Evolutionary conservation across 1,284 basidiomycete genomes (phyloP).

Genomic region (Wallemia hederae): DNA sequence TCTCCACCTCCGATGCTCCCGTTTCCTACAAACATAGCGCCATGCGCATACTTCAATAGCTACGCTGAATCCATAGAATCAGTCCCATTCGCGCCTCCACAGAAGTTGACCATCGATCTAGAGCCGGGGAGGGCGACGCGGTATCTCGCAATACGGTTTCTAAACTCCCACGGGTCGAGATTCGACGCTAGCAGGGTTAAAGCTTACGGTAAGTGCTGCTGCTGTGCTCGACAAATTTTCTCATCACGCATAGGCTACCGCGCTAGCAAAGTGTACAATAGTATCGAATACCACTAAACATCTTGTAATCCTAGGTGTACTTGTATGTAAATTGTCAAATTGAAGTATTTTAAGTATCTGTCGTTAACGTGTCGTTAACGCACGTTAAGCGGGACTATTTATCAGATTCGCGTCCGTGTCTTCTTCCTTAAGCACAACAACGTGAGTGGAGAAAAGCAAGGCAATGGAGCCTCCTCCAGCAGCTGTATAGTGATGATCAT

Average conservation of each 20-base stretch:
- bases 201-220: background rate
- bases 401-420: background rate
- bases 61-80: background rate
- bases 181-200: background rate
- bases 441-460: background rate
- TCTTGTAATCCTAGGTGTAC: background rate
- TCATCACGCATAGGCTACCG: background rate
- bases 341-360: no score
- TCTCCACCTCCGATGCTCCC: background rate
- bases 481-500: background rate
- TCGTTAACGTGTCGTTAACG: no score
- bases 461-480: background rate
- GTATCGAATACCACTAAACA: background rate
- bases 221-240: no score
- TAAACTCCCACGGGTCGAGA: background rate
- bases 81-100: background rate
- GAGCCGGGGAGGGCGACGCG: background rate
- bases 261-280: background rate
- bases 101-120: background rate
- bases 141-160: background rate
- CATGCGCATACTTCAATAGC: background rate
- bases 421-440: background rate
- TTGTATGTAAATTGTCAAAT: background rate
- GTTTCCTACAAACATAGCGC: background rate
- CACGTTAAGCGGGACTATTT: background rate